These are phyloP conservation scores for Firmiana major DNA, from an alignment of 345 rosid species.

Conservation along the genomic window DNA sequence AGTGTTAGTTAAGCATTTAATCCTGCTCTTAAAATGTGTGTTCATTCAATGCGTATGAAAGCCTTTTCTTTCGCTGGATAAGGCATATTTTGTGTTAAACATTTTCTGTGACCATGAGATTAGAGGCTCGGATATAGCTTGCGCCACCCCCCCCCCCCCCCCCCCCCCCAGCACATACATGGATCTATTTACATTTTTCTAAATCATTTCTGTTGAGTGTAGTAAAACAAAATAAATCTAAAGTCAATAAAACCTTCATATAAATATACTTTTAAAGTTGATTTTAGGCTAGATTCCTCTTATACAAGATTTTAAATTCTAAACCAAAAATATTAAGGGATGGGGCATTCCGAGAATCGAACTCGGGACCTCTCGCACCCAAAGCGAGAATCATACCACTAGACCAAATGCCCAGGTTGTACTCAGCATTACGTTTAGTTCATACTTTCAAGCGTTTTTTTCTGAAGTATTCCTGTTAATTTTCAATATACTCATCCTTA, in stretches of 20 bases:
- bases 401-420: conserved; percentile 58
- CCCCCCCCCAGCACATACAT: not conserved
- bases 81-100: not conserved
- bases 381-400: conserved; percentile 64
- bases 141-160: too few species aligned
- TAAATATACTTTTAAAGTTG: not conserved
- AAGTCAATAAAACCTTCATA: not conserved
- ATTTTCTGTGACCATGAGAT: not conserved
- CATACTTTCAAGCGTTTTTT: too few species aligned
- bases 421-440: not conserved
- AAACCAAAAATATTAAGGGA: too few species aligned
- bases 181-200: not conserved
- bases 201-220: not conserved
- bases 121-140: not conserved
- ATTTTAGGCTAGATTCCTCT: not conserved
- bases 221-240: not conserved
- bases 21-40: not conserved
- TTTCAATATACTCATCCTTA: not conserved
- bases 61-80: not conserved
- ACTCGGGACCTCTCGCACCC: conserved; percentile 85
- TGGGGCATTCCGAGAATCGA: conserved; percentile 49
- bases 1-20: too few species aligned
- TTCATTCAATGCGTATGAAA: not conserved
- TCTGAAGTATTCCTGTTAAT: not conserved
- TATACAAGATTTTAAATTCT: not conserved